These are phyloP conservation scores for Ligustrum vulgare DNA, from an alignment of 257 asterid genomes.

Conservation along the genomic window DNA sequence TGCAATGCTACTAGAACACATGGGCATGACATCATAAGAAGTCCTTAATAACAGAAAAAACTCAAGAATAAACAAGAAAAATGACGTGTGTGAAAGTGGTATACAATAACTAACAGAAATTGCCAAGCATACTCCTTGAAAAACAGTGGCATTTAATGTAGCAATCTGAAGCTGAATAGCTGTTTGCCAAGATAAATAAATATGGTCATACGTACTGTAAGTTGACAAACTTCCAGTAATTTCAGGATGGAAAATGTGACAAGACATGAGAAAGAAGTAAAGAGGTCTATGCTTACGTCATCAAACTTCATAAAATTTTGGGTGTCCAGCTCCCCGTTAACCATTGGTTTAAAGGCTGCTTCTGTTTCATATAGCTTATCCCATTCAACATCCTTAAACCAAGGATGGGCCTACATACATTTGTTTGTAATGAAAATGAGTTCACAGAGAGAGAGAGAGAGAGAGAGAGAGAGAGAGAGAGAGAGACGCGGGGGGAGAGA, in stretches of 20 bases:
- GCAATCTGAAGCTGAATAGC: slow-evolving; percentile 4
- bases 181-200: slow-evolving; percentile 3
- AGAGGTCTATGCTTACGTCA: slow-evolving; percentile 54
- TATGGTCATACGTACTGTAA: not conserved
- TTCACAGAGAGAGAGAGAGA: slow-evolving; percentile 11
- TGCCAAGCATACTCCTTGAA: not conserved
- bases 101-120: not conserved
- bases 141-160: not conserved
- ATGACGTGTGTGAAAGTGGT: not conserved
- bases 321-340: slow-evolving; percentile 94
- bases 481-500: too few relatives aligned
- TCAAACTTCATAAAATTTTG: slow-evolving; percentile 95
- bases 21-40: not conserved
- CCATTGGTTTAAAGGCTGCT: slow-evolving; percentile 91
- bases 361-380: slow-evolving; percentile 92
- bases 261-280: slow-evolving; percentile 5
- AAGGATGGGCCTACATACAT: slow-evolving; percentile 76
- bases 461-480: slow-evolving; percentile 2
- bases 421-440: slow-evolving; percentile 21
- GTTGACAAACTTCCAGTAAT: not conserved
- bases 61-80: not conserved
- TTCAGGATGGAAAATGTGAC: not conserved
- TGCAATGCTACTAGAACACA: not conserved
- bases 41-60: not conserved
- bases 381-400: slow-evolving; percentile 88